Base-by-base conservation (phyloP, 1,139 yeast genomes). In the Tardiomyces depauwii region DNA sequence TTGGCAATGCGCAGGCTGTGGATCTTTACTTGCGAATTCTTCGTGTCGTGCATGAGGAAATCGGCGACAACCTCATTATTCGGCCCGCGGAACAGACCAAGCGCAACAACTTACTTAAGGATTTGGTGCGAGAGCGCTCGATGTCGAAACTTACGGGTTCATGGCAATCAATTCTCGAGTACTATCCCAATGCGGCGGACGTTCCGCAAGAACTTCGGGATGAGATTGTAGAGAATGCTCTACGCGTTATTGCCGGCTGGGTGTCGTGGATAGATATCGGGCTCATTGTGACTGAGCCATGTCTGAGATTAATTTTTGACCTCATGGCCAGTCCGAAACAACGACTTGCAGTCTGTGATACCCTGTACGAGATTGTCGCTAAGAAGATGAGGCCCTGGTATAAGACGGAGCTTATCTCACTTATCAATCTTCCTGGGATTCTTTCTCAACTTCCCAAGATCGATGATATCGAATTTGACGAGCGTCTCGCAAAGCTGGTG, bases 181-280 rank as follows among this genome's bases (percentile, higher is more conserved):
- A 60, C 19, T 68, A 70, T 55, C 51, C 59, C 44, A 55, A 50
- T 16, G 21, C 18, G 13, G 18, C 40, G 25, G 39, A 14, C 14
- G 30, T 46, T 7, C 46, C 44, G 14, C 39, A 28, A 41, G 44
- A 45, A 12, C 47, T 44, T 49, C 39, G 42, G 14, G 48, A 39
- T 21, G 83, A 75, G 18, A 76, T 82, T 42, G 61, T 82, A 47
- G 77, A 75, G 50, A 74, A 76, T 48, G 69, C 80, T n/a, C 71
- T 87, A 47, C 71, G 72, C 46, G 80, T 80, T 47, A 76, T 91
- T 47, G 97, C 96, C 7, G 79, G 80, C 19, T 93, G 85, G 73
- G 85, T 88, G 27, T 82, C 89, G 28, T 93, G 99, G 99, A 87
- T 91, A 65, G 98, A 93, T 59, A 85, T 91, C 51, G 72, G 80